Evolutionary conservation across 2,329 filamentous ascomycete species (phyloP).

Genomic region (Fusarium algeriense): DNA sequence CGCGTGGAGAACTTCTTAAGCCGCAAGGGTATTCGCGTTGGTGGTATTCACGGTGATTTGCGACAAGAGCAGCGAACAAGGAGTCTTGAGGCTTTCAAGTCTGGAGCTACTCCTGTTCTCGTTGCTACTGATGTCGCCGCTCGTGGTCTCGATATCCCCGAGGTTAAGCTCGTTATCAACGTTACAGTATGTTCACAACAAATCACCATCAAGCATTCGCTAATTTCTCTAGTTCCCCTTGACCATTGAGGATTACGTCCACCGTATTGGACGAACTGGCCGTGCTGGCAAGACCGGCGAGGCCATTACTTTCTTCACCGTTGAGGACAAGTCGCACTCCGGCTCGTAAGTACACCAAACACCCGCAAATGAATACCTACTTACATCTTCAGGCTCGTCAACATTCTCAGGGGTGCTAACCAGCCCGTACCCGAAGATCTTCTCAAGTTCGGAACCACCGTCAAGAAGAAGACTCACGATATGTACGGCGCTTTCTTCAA

Average conservation of each 20-base stretch:
- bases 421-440: constrained; percentile 91
- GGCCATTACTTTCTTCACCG: constrained; percentile 94
- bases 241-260: constrained; percentile 97
- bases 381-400: constrained; percentile 75
- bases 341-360: constrained; percentile 75
- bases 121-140: constrained; percentile 98
- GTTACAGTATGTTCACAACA: constrained; percentile 71
- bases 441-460: constrained; percentile 95
- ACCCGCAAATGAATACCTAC: constrained; percentile 16
- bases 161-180: constrained; percentile 95
- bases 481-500: constrained; percentile 97
- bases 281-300: constrained; percentile 90
- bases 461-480: constrained; percentile 98
- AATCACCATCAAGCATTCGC: not conserved
- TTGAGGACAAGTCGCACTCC: constrained; percentile 92
- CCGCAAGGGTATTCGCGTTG: constrained; percentile 83
- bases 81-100: constrained; percentile 92
- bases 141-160: constrained; percentile 92
- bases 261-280: constrained; percentile 95
- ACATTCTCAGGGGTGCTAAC: constrained; percentile 92
- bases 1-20: constrained; percentile 86
- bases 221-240: constrained; percentile 75
- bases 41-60: constrained; percentile 93
- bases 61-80: constrained; percentile 88
- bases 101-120: constrained; percentile 82